A percentile compares a stretch with the other conserved stretches of the same genome.
Evolutionary conservation across 78 protist species (phyloP).

Genomic region (Chrysochromulina tobinii): DNA sequence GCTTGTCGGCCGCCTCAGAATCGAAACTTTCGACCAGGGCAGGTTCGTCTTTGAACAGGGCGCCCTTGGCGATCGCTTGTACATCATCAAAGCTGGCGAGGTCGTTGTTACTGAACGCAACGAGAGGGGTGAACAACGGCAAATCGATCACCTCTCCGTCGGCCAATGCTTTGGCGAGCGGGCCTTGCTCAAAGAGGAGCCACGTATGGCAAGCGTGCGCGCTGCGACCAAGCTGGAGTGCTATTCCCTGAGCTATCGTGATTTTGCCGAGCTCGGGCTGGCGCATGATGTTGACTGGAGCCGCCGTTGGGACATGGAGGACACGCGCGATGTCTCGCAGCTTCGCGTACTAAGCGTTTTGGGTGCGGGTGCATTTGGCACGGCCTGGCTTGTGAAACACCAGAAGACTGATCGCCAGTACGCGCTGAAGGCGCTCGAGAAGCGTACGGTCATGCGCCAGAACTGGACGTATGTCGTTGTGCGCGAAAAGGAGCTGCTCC

Average conservation of each 20-base stretch:
- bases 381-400: neutral
- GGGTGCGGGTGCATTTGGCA: neutral
- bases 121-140: neutral
- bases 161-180: neutral
- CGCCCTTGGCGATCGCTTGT: neutral
- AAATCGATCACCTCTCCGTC: neutral
- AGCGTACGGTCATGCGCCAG: conserved; percentile 59
- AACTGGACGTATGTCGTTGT: conserved; percentile 46
- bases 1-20: no score
- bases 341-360: neutral
- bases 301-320: neutral
- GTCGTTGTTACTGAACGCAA: neutral
- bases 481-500: conserved; percentile 70
- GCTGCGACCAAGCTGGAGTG: neutral
- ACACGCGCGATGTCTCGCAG: neutral
- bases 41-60: neutral
- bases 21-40: no score
- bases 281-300: neutral
- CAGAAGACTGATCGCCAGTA: neutral
- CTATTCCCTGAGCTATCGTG: neutral
- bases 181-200: neutral
- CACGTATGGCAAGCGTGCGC: neutral
- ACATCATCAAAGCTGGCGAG: neutral
- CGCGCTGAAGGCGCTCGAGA: conserved; percentile 32
- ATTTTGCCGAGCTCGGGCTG: neutral